Conservation (phyloP, 164 flowering plant species). For the Aristolochia fimbriata region DNA sequence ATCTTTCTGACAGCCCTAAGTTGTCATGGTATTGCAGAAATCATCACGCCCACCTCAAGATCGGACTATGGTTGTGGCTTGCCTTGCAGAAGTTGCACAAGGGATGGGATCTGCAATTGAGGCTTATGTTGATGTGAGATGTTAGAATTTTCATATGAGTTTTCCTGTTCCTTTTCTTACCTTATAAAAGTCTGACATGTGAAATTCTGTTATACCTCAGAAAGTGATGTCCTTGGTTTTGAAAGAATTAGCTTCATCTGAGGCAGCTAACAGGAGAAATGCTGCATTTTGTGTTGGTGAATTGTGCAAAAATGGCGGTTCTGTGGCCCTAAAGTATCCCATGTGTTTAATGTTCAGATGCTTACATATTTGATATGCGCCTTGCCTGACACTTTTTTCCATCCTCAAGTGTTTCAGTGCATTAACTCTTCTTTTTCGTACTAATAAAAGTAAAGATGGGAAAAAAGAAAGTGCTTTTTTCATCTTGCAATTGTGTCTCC, state of each 20-base stretch:
- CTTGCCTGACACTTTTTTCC: not conserved
- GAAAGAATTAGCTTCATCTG: conserved; percentile 78
- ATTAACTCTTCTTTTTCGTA: no score
- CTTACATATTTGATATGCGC: not conserved
- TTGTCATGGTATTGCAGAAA: conserved; percentile 42
- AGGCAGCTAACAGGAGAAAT: conserved; percentile 88
- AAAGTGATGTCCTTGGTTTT: conserved; percentile 74
- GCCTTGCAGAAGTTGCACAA: conserved; percentile 97
- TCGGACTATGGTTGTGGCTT: conserved; percentile 97
- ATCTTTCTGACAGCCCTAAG: conserved; percentile 1
- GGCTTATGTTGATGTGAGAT: conserved; percentile 68
- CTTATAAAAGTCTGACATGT: not conserved
- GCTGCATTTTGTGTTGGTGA: conserved; percentile 99
- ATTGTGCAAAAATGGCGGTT: conserved; percentile 87
- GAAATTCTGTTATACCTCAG: conserved; percentile 20
- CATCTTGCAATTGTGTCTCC: not conserved
- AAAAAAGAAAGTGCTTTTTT: no score
- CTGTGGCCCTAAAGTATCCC: conserved; percentile 63
- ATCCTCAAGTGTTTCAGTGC: no score
- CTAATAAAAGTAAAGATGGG: no score
- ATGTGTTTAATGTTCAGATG: not conserved
- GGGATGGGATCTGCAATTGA: conserved; percentile 92
- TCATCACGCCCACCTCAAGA: conserved; percentile 80
- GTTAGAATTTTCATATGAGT: not conserved
- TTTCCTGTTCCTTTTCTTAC: not conserved